Base-by-base conservation (phyloP, 148 eudicot species). In the Rhododendron mucronatum region DNA sequence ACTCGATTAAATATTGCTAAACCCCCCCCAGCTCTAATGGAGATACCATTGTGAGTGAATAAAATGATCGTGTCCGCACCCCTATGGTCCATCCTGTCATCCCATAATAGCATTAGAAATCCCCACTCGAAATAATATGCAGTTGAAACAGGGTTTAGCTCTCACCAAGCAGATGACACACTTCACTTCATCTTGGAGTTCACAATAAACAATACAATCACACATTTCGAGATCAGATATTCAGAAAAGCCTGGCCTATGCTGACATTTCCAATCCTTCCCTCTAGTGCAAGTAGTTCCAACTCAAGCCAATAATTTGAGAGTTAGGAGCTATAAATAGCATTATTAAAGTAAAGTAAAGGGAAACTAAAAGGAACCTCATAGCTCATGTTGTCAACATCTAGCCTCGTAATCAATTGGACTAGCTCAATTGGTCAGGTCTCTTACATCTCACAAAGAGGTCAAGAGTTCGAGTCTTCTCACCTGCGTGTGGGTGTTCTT, bases 141-240 rank as follows among this genome's bases (percentile, higher is more conserved):
- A 59, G 69, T 10, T 47, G 41, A 20, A 81, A 78, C 51, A 44
- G 20, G 69, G 71, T 7, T 35, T 80, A 76, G 51, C 80, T 85
- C 91, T 88, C 81, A 96, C 99, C 99, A 96, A 89, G 91, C 99
- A 95, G 57, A 96, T 96, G 30, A 90, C 95, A 73, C 99, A 96
- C 82, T 82, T 94, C 39, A 33, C 97, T 84, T 92, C 98, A 73
- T 93, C 95, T 82, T 90, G 92, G 47, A 44, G 45, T 67, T 88
- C 91, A 78, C 94, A 95, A 91, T 21, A 94, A 92, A 87, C 95
- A 93, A 86, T 91, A 92, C 96, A 28, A 87, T 93, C 91, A 96
- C 83, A 89, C 96, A 93, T 84, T 89, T 91, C 1, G 86, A 88
- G 39, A 95, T 82, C 33, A 90, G 86, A 86, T 94, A 91, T 81